Base-by-base conservation (phyloP, 108 stramenopile genomes). In the Phaeodactylum tricornutum region DNA sequence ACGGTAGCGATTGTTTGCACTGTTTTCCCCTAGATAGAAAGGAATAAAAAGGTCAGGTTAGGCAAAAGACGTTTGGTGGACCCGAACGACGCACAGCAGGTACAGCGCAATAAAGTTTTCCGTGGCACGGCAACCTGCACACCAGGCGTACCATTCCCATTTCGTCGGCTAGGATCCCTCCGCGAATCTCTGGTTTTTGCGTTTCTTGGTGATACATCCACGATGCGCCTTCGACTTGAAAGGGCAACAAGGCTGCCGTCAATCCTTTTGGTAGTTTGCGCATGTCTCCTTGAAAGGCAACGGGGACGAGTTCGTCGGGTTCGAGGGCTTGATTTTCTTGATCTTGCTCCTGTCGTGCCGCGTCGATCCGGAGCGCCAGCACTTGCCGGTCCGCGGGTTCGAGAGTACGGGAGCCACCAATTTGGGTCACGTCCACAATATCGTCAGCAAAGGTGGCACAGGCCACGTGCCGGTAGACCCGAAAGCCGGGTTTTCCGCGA, bases 141-240 rank as follows among this genome's bases (percentile, higher is more conserved):
- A n/a, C n/a, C n/a, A n/a, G n/a, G 7, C 11, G 21, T 34, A 47
- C 32, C 67, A 55, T 68, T 20, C 68, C 71, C 72, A 73, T 67
- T 56, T 93, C 91, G 47, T 98, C 96, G 2, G 93, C 96, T 20
- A 99, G 41, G 16, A 99, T 88, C 0, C 96, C 98, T 23, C 97
- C 96, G 14, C 70, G 56, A 31, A 90, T 44, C 0, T 71, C 73
- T 7, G 66, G 50, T 17, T 42, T 45, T 33, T 62, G 50, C 21
- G 69, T 66, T 62, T 98, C 94, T 62, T 92, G 94, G 39, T 76
- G 66, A 27, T 72, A 46, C 90, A 98, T 91, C 97, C 95, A 98
- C 39, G 77, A 79, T 12, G 77, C 62, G 0, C 97, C 96, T 60
- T 99, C 97, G 3, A 81, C 50, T 68, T 99, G 97, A 71, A 97